Percentiles rank a stretch among this genome's conserved stretches.
Conservation (phyloP, 2,329 filamentous ascomycete species). For the Trichoderma simmonsii region DNA sequence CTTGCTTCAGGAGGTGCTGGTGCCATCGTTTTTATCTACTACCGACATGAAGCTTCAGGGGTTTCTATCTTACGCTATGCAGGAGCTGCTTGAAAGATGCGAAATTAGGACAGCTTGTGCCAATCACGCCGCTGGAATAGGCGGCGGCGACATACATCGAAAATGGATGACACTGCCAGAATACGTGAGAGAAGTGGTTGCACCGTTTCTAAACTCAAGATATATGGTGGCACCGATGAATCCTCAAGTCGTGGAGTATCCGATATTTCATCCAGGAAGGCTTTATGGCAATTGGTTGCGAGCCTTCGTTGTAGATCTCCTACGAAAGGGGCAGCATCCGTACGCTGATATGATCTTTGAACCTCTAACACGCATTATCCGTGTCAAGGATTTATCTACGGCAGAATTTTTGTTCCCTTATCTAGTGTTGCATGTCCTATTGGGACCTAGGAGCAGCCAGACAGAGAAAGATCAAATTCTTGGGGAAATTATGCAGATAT, state of each 20-base stretch:
- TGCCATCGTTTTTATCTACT: constrained; percentile 86
- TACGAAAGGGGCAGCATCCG: constrained; percentile 71
- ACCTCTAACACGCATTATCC: constrained; percentile 76
- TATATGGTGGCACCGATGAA: constrained; percentile 69
- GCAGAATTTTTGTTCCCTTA: constrained; percentile 88
- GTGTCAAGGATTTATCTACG: constrained; percentile 80
- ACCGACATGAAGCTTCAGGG: constrained; percentile 86
- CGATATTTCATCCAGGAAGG: constrained; percentile 67
- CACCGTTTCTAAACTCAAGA: constrained; percentile 80
- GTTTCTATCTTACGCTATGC: constrained; percentile 91
- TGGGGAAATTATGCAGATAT: constrained; percentile 70
- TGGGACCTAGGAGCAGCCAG: constrained; percentile 62
- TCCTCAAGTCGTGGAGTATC: constrained; percentile 62
- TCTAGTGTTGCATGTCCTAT: constrained; percentile 75
- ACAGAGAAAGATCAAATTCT: constrained; percentile 62
- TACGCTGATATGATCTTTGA: constrained; percentile 77
- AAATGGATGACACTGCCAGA: constrained; percentile 80
- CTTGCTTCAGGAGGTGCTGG: constrained; percentile 80
- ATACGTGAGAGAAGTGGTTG: constrained; percentile 73
- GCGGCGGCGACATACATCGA: constrained; percentile 59
- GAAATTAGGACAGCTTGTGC: constrained; percentile 61
- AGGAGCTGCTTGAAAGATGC: constrained; percentile 78
- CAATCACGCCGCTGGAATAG: constrained; percentile 40
- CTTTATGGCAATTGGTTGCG: constrained; percentile 80
- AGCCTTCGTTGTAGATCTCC: constrained; percentile 73